phyloP scores from a whole-genome alignment of 1,284 basidiomycete species.

The Caloboletus inedulis region DNA sequence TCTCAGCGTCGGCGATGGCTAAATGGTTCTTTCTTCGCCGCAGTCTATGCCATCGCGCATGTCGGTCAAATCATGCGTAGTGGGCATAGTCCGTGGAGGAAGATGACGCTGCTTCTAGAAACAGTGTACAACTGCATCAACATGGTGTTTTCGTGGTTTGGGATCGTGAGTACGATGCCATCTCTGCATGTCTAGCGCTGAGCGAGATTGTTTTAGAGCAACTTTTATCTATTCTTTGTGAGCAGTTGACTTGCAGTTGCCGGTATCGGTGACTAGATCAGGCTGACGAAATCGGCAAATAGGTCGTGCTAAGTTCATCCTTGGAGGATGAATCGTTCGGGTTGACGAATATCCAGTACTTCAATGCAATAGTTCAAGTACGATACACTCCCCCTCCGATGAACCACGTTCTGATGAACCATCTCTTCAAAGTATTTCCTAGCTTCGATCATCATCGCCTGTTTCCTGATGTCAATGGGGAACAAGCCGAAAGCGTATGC shows the following conservation, averaged over 20 bases:
- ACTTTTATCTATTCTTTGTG: constrained; percentile 96
- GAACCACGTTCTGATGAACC: constrained; percentile 6
- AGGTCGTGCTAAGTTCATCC: constrained; percentile 87
- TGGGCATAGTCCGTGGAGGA: constrained; percentile 80
- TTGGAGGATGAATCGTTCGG: constrained; percentile 76
- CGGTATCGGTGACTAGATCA: neutral
- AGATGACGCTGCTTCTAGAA: constrained; percentile 74
- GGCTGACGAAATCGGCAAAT: constrained; percentile 16
- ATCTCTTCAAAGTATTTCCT: constrained; percentile 68
- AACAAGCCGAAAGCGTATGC: constrained; percentile 87
- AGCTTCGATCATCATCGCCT: constrained; percentile 79
- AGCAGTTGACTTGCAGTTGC: constrained; percentile 29
- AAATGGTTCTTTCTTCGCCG: constrained; percentile 95
- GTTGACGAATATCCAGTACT: constrained; percentile 66
- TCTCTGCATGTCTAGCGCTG: neutral
- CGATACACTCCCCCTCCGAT: neutral
- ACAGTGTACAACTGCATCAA: constrained; percentile 88
- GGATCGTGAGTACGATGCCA: constrained; percentile 56
- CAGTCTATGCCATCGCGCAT: constrained; percentile 82
- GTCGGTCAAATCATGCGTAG: constrained; percentile 81
- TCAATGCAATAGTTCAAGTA: constrained; percentile 80
- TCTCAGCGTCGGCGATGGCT: constrained; percentile 89
- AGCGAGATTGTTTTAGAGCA: constrained; percentile 55
- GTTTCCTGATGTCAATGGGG: constrained; percentile 96
- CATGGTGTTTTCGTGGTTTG: constrained; percentile 91